Evolutionary conservation across 2,329 filamentous ascomycete species (phyloP), one percentile per base, ranked within the genome.

Genomic region (Monosporascus sp.): DNA sequence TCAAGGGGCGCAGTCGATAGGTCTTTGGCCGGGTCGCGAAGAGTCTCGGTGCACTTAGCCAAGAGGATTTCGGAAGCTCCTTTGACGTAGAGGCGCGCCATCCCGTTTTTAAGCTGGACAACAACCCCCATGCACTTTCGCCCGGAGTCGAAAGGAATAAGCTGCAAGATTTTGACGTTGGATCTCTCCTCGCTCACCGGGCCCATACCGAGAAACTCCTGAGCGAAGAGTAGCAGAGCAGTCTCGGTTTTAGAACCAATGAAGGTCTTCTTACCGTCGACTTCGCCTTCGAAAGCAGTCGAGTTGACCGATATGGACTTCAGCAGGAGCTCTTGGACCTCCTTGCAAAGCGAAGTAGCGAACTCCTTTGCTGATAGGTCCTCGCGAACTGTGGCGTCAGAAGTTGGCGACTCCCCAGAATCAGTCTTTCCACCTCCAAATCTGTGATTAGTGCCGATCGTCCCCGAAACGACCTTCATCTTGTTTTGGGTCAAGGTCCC

Each of bases 241-340:
- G 87, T 87, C 66, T 91, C 88, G 0, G 88, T 91, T 75, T 91
- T 91, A 63, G 86, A 89, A 46, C 88, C 88, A 59, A 91, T 85
- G 55, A 88, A 91, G 1, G 81, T 82, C 58, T 77, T 76, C 50
- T 78, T 70, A 15, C 87, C 85, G 37, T 88, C 81, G n/a, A 84
- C 80, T 20, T 89, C 84, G 45, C 86, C 86, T 66, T 91, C 87
- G 55, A 91, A 91, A 0, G 88, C 88, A 0, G 88, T 91, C 1
- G 87, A 90, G 68, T 87, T 87, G 56, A 85, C 72, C 15, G 79
- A 73, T 58, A 85, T 82, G 2, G 84, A 86, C 63, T 84, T 77
- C 50, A 81, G 65, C 11, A 86, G 69, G 35, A 86, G 60, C 3
- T 80, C 75, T 65, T 77, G 80, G 45, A 78, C 74, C 2, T 74